Base-by-base conservation (phyloP, 768 basidiomycete species). In the Cystobasidium ongulense region DNA sequence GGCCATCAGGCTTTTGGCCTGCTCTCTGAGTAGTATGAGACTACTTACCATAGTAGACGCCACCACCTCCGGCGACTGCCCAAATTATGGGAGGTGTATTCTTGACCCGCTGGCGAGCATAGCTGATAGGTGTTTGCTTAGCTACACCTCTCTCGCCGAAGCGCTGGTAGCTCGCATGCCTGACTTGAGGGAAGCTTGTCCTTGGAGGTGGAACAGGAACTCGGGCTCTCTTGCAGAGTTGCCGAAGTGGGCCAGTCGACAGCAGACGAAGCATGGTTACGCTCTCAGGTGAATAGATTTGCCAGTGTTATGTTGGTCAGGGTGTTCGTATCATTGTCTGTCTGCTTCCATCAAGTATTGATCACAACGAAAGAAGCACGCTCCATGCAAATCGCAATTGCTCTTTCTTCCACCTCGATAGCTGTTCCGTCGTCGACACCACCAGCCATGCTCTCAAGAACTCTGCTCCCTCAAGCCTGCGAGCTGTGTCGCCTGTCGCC, bases 21-120 rank as follows among this genome's bases (percentile, higher is more conserved):
- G 53, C n/a, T n/a, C n/a, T n/a, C n/a, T n/a, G n/a, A 25, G 57
- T 13, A 11, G 25, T 59, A n/a, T 13, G 29, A n/a, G 21, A 59
- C 57, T n/a, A 25, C 57, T 4, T 36, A 64, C 76, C 36, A 63
- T 75, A 77, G 67, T 77, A 78, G 0, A 70, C 35, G 1, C 63
- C 75, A 0, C 73, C 74, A 21, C 74, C 76, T 33, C 36, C 76
- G 65, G 59, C 25, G 17, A 73, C 21, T 29, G 77, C 33, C 29
- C 63, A 25, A 27, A 78, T 73, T 33, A 78, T 13, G 1, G 65
- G 72, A 15, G 75, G 74, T 18, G 29, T 54, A 0, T 72, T 21
- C 27, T 54, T 27, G 17, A 67, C 70, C 15, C 72, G 15, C 21
- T 50, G 15, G 50, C 27, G 23, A 59, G 54, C 15, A 21, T 50